Conservation (phyloP, 805 yeast genomes). For the Vanderwaltozyma tropicalis region DNA sequence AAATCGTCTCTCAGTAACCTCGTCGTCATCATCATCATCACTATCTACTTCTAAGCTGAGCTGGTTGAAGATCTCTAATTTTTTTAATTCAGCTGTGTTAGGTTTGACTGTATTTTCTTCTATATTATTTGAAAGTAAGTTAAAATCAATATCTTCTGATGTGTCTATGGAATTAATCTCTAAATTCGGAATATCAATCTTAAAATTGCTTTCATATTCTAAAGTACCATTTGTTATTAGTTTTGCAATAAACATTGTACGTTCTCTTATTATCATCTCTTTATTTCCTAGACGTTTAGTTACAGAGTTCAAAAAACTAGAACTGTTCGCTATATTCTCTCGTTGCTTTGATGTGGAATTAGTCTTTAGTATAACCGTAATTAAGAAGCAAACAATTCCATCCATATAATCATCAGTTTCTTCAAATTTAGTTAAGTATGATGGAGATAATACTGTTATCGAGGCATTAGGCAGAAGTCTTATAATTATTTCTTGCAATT, state of each 20-base stretch:
- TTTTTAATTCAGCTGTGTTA: not conserved
- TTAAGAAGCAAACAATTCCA: slow-evolving; percentile 12
- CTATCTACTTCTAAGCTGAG: slow-evolving; percentile 7
- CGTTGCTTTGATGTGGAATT: not conserved
- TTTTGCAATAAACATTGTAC: slow-evolving; percentile 29
- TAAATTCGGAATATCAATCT: slow-evolving; percentile 14
- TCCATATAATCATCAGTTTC: slow-evolving; percentile 10
- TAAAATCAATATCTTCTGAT: slow-evolving; percentile 4
- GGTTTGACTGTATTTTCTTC: not conserved
- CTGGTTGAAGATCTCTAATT: not conserved
- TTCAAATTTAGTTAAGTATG: slow-evolving; percentile 6
- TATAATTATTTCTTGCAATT: slow-evolving; percentile 12
- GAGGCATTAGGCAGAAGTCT: slow-evolving; percentile 4
- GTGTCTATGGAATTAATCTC: not conserved
- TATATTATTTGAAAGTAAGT: too few species aligned
- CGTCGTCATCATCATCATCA: slow-evolving; percentile 28
- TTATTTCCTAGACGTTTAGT: slow-evolving; percentile 21
- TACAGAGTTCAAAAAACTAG: slow-evolving; percentile 19
- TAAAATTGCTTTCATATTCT: slow-evolving; percentile 22
- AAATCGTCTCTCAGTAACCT: slow-evolving; percentile 33
- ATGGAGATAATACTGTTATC: not conserved
- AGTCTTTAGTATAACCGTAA: slow-evolving; percentile 6
- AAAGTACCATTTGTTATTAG: slow-evolving; percentile 16
- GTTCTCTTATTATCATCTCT: slow-evolving; percentile 17
- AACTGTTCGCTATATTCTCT: slow-evolving; percentile 8